Conservation (phyloP, 2,329 filamentous ascomycete genomes). For the Aspergillus latus region DNA sequence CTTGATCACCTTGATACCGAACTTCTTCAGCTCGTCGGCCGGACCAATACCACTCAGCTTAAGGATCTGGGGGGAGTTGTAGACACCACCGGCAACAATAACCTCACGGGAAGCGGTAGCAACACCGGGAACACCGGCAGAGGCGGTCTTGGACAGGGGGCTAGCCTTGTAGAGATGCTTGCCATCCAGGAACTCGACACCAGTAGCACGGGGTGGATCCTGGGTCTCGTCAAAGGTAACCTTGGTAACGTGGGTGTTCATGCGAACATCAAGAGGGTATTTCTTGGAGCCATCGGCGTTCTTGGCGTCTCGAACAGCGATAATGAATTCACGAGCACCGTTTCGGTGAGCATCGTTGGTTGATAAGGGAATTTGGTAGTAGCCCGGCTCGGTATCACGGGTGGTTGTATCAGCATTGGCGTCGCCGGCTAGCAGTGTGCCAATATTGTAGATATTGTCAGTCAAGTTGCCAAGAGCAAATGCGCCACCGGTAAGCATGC, state of each 20-base stretch:
- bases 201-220: conserved; percentile 44
- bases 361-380: too few relatives aligned
- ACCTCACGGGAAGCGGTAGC: conserved; percentile 47
- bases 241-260: conserved; percentile 50
- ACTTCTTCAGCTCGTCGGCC: conserved; percentile 50
- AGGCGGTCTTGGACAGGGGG: conserved; percentile 30
- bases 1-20: conserved; percentile 55
- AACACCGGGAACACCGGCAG: conserved; percentile 29
- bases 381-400: too few relatives aligned
- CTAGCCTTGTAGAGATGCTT: conserved; percentile 50
- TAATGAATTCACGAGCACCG: conserved; percentile 43
- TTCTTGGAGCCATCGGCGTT: conserved; percentile 23
- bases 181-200: conserved; percentile 52
- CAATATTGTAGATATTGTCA: too few relatives aligned
- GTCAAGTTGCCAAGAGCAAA: too few relatives aligned
- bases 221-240: conserved; percentile 44
- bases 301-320: conserved; percentile 21
- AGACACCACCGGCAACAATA: conserved; percentile 55
- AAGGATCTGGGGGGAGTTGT: conserved; percentile 65
- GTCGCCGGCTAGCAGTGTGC: too few relatives aligned
- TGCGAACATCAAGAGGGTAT: conserved; percentile 58
- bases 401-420: too few relatives aligned
- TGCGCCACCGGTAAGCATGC: too few relatives aligned
- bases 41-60: conserved; percentile 65
- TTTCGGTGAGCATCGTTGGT: too few relatives aligned